Percentiles rank a stretch among this genome's conserved stretches.
Evolutionary conservation across 2,329 filamentous ascomycete species (phyloP).

Genomic region (Camillea tinctor): DNA sequence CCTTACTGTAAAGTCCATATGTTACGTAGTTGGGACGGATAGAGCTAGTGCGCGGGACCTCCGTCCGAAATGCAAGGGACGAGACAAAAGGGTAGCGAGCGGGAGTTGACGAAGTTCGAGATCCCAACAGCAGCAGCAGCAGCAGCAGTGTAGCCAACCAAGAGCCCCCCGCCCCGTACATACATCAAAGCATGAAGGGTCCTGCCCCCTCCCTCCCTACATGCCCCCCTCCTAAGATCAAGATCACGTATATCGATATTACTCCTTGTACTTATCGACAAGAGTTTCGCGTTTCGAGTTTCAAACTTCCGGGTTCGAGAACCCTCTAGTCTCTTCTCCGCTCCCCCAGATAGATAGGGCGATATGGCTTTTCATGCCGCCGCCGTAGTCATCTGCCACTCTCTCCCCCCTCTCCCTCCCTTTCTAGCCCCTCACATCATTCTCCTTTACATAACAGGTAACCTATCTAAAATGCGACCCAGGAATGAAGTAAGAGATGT

Average conservation of each 20-base stretch:
- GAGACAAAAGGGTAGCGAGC: not conserved
- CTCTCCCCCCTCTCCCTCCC: not conserved
- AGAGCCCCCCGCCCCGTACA: not conserved
- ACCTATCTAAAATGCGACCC: too few species aligned
- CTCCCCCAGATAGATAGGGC: not conserved
- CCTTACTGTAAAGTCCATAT: not conserved
- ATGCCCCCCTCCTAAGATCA: not conserved
- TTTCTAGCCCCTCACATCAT: too few species aligned
- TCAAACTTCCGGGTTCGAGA: not conserved
- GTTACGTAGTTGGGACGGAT: not conserved
- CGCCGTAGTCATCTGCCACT: too few species aligned
- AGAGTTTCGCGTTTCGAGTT: too few species aligned
- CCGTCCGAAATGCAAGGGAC: not conserved
- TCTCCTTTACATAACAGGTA: too few species aligned
- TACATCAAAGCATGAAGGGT: too few species aligned
- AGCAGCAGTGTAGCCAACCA: too few species aligned
- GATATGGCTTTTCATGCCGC: not conserved
- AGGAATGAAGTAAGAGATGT: too few species aligned
- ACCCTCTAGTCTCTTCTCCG: not conserved
- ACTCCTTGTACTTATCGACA: too few species aligned
- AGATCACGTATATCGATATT: not conserved
- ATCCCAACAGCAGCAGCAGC: not conserved
- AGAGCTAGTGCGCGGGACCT: not conserved
- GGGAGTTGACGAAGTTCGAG: not conserved
- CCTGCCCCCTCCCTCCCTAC: too few species aligned